Conservation (phyloP, 2,329 filamentous ascomycete species). For the Helotiales sp. region DNA sequence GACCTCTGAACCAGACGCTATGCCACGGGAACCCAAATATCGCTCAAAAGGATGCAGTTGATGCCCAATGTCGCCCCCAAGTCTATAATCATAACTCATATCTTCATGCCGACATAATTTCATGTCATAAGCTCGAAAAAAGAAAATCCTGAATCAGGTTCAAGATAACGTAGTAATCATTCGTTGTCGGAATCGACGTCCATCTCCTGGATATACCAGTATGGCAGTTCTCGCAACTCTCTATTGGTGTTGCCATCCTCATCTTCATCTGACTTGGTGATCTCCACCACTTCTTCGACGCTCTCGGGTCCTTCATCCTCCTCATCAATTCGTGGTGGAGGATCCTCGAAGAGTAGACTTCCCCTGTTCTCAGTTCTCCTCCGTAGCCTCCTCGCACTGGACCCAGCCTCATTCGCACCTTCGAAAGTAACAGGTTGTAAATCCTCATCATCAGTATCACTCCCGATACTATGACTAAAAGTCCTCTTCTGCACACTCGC, state of each 20-base stretch:
- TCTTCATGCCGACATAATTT: conserved; percentile 4
- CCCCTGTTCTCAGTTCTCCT: conserved; percentile 33
- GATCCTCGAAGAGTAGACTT: conserved; percentile 37
- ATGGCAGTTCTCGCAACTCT: conserved; percentile 28
- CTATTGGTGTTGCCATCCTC: conserved; percentile 12
- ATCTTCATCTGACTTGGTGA: conserved; percentile 22
- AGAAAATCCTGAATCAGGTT: conserved; percentile 3
- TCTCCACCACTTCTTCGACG: conserved; percentile 32
- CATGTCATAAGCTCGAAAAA: no score
- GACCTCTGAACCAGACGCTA: conserved; percentile 13
- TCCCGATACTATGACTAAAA: conserved; percentile 35
- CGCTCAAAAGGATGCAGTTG: conserved; percentile 18
- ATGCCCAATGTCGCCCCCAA: conserved; percentile 10
- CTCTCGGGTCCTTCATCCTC: conserved; percentile 34
- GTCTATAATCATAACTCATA: conserved; percentile 19
- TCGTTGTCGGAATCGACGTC: conserved; percentile 31
- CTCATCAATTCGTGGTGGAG: conserved; percentile 35
- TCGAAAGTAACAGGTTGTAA: conserved; percentile 31
- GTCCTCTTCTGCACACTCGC: conserved; percentile 34
- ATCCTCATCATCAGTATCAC: conserved; percentile 37
- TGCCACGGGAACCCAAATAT: conserved; percentile 14
- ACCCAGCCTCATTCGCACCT: conserved; percentile 33
- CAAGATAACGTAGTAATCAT: conserved; percentile 14
- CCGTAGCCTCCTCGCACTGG: conserved; percentile 34
- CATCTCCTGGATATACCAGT: conserved; percentile 33